Percentiles rank a stretch among this genome's conserved stretches.
These are phyloP conservation scores for Lipomyces spencermartinsiae DNA, from an alignment of 805 yeast genomes.

Conservation along the genomic window DNA sequence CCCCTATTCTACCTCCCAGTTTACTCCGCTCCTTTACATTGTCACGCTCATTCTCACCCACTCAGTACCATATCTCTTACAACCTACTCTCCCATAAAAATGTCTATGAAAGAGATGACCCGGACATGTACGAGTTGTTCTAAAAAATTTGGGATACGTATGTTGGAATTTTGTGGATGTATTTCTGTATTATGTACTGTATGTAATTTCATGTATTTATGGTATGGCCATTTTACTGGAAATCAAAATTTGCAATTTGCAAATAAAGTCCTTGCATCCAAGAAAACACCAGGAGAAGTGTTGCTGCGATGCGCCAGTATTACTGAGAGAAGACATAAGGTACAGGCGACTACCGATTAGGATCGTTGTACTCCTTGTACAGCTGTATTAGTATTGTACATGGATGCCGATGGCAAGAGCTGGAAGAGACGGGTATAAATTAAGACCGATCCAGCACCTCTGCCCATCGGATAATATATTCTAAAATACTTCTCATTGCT, in stretches of 20 bases:
- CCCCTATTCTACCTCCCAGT: background rate
- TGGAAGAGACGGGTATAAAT: too few relatives aligned
- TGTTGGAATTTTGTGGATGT: background rate
- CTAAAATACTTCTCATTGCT: too few relatives aligned
- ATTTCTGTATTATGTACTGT: background rate
- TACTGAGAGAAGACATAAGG: too few relatives aligned
- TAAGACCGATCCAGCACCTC: too few relatives aligned
- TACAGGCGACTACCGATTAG: too few relatives aligned
- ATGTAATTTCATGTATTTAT: background rate
- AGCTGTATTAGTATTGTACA: too few relatives aligned
- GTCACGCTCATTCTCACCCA: constrained; percentile 3
- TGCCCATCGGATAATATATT: too few relatives aligned
- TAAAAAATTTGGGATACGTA: background rate
- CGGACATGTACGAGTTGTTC: constrained; percentile 1
- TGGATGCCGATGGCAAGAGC: too few relatives aligned
- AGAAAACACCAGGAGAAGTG: too few relatives aligned
- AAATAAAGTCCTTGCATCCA: background rate
- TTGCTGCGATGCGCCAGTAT: too few relatives aligned
- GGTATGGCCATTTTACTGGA: background rate
- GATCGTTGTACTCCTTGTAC: too few relatives aligned
- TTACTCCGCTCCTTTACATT: background rate
- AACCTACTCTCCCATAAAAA: background rate
- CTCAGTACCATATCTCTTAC: background rate
- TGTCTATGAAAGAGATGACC: background rate
- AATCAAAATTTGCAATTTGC: background rate